A percentile compares a stretch with the other conserved stretches of the same genome.
phyloP scores from a whole-genome alignment of 139 green algal genomes.

The Mesostigma viride region DNA sequence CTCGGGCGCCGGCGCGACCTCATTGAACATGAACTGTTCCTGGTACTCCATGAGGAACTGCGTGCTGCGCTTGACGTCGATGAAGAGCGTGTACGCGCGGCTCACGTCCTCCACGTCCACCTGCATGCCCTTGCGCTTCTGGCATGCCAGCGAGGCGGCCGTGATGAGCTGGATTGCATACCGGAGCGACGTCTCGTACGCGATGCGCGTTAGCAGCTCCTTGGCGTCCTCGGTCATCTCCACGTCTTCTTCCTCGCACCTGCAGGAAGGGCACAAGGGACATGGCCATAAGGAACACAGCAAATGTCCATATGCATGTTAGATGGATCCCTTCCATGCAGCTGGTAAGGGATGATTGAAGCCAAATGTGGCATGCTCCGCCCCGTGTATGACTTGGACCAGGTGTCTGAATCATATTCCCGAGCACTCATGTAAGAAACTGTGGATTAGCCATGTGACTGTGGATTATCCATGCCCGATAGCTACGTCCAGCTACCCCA shows the following conservation, averaged over 20 bases:
- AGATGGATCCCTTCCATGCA: too few species aligned
- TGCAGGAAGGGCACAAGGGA: too few species aligned
- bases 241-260: slow-evolving; percentile 84
- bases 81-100: slow-evolving; percentile 87
- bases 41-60: slow-evolving; percentile 91
- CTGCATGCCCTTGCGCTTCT: slow-evolving; percentile 62
- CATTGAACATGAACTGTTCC: slow-evolving; percentile 98
- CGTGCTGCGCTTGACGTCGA: slow-evolving; percentile 80
- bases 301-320: too few species aligned
- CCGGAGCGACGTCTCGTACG: slow-evolving; percentile 77
- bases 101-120: slow-evolving; percentile 92
- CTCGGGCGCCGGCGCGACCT: slow-evolving; percentile 37
- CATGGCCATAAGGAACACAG: too few species aligned
- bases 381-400: too few species aligned
- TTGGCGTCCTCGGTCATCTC: slow-evolving; percentile 83
- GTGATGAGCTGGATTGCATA: slow-evolving; percentile 97
- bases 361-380: too few species aligned
- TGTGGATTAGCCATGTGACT: too few species aligned
- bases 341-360: too few species aligned
- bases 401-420: too few species aligned
- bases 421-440: too few species aligned
- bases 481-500: too few species aligned
- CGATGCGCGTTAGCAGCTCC: slow-evolving; percentile 94
- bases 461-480: too few species aligned
- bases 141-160: slow-evolving; percentile 63